Base-by-base conservation (phyloP, 257 asterid species). In the Cruciata laevipes region DNA sequence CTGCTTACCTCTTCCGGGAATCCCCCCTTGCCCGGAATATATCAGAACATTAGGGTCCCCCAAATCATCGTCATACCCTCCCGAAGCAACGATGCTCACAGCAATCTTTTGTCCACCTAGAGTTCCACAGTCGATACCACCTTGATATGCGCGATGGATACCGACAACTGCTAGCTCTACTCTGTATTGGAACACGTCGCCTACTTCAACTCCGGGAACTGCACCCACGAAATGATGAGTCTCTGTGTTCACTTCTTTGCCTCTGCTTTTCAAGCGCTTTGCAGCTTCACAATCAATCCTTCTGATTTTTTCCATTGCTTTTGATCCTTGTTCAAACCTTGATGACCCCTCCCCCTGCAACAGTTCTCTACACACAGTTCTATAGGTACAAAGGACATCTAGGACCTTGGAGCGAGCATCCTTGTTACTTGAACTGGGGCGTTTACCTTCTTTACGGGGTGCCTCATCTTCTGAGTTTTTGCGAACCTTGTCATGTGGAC, bases 11-110 rank as follows among this genome's bases (percentile, higher is more conserved):
- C 82, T 89, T 73, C 83, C 87, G 65, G 70, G 74, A 32, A 84
- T 83, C 67, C 96, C 98, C n/a, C 97, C 98, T 72, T 84, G 93
- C 40, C 98, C 97, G 32, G 87, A 83, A 81, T 92, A 92, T 56
- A 79, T 75, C 64, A 92, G 70, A 65, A 79, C 78, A 63, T 89
- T 93, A 32, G 94, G 81, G 55, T 85, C 76, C 49, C 83, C 91
- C 49, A 77, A 47, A n/a, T 84, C 91, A 79, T 87, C 88, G 23
- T 76, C 74, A 79, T 87, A 89, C 59, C 75, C 86, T 63, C 97
- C 97, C 16, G 96, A 87, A 53, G 95, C 72, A 71, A 92, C 97
- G 33, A 92, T 69, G 77, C 98, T 92, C 51, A 79, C 77, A 52
- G 95, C 96, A 71, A 89, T 79, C 27, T 49, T 72, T 65, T 40